Evolutionary conservation across 2,329 filamentous ascomycete genomes (phyloP), one percentile per base, ranked within the genome.

Genomic region (Sphaceloma murrayae): DNA sequence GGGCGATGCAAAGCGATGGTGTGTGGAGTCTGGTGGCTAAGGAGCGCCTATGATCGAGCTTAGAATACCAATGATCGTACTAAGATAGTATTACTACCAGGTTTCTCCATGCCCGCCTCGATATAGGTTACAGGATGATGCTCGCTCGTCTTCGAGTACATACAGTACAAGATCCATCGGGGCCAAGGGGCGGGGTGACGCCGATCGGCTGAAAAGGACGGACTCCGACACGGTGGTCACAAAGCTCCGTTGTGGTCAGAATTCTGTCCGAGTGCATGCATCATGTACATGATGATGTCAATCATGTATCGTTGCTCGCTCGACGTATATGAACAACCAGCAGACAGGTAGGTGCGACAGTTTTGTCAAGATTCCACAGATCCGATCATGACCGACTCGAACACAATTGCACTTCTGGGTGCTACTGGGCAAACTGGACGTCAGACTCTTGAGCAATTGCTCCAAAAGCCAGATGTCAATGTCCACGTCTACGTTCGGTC

Each of bases 1-100:
- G 71, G 56, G 82, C 82, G 3, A 56, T 58, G 26, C 49, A 61
- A 48, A 52, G 55, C 43, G 57, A 59, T 39, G 56, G 50, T 24
- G 52, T 51, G 33, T 58, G 56, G 32, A 61, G 46, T 14, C 68
- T 63, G 62, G 45, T 34, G n/a, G 29, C 49, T 30, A 48, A 21
- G 30, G 51, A 47, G 31, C 53, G 30, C 13, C 14, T 45, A 8
- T 45, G 24, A 27, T 6, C 6, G 7, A 27, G 6, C 24, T 11
- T 27, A n/a, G n/a, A n/a, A n/a, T n/a, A n/a, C n/a, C n/a, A n/a
- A n/a, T n/a, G n/a, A n/a, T n/a, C n/a, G n/a, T n/a, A n/a, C 24
- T 27, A 11, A 27, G 11, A 27, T 27, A 27, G 24, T 11, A 27
- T 27, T 11, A 6, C 11, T 6, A 27, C 24, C 24, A 27, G 24